Evolutionary conservation across 225 moss, liverwort and hornwort species (phyloP).

Genomic region (Anthoceros angustus): DNA sequence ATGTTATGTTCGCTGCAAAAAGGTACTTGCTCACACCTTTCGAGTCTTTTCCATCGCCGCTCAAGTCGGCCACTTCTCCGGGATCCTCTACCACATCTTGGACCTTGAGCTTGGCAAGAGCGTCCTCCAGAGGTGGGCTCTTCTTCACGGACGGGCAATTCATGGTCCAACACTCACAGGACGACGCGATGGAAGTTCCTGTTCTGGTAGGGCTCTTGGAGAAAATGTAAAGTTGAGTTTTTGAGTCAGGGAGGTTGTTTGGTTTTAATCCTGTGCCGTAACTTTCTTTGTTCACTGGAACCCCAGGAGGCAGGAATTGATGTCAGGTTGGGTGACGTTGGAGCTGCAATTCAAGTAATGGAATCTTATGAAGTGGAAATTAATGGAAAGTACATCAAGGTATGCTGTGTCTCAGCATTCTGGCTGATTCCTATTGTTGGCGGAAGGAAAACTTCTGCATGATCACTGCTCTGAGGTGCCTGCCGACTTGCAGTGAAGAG

Average conservation of each 20-base stretch:
- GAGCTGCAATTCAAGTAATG: slow-evolving; percentile 89
- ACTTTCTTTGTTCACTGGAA: background rate
- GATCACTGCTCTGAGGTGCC: background rate
- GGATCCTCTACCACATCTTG: background rate
- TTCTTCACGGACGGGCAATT: background rate
- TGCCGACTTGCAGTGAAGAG: slow-evolving; percentile 46
- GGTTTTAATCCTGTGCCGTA: background rate
- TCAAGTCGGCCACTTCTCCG: background rate
- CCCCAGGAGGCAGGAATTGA: slow-evolving; percentile 91
- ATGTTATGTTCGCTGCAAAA: no score
- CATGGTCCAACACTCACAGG: background rate
- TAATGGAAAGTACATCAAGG: slow-evolving; percentile 67
- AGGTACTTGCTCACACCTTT: no score
- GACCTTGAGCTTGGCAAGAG: background rate
- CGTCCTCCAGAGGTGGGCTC: slow-evolving; percentile 14
- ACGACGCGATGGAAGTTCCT: background rate
- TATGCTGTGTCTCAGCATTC: slow-evolving; percentile 10
- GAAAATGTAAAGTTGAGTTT: background rate
- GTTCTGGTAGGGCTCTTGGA: no score
- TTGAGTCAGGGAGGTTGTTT: background rate
- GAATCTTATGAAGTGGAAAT: slow-evolving; percentile 98
- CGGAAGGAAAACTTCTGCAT: background rate
- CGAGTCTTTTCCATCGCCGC: background rate
- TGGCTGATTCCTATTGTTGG: no score
- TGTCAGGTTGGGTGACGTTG: slow-evolving; percentile 81